Base-by-base conservation (phyloP, 169 alveolate species). In the Plasmodium coatneyi region DNA sequence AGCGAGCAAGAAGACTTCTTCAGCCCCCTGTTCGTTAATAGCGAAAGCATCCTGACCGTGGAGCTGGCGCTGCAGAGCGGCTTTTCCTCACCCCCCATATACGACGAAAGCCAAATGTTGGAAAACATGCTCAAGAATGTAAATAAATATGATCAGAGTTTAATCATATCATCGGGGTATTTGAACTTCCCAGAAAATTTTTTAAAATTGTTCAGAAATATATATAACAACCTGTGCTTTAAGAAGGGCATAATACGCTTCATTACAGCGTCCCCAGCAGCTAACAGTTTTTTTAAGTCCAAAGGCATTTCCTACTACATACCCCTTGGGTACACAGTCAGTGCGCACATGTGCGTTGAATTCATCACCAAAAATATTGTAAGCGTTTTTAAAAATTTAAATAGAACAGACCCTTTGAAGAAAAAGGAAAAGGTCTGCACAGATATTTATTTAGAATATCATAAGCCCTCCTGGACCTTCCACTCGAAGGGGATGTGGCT, bases 241-340 rank as follows among this genome's bases (percentile, higher is more conserved):
- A 80, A 93, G 72, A 78, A 82, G 19, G 95, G 93, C 2, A 82
- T 39, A 72, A 46, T 95, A 41, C 96, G 92, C 9, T 93, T 96
- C 72, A 83, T 96, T 54, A 96, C 97, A n/a, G 92, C 97, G 5
- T 71, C 96, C 34, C 97, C 97, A 6, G 78, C 93, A n/a, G 96
- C 97, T 30, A 96, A 96, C 89, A 93, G 96, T 30, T 96, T 95
- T 93, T 92, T 87, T 92, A 82, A 92, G 28, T 92, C 93, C 28
- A 86, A 92, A 56, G 95, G 86, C 0, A 72, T 95, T 52, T 80
- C 92, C 70, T 82, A 95, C 71, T 89, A 80, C 82, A 34, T 79
- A 25, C 94, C 94, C 19, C 74, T 54, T 80, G 89, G 91, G 16
- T 89, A 89, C 49, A 49, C 80, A 19, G 56, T 60, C 52, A 79